Evolutionary conservation across 108 stramenopile species (phyloP), one percentile per base, ranked within the genome.

Genomic region (Thalassiosira profunda): DNA sequence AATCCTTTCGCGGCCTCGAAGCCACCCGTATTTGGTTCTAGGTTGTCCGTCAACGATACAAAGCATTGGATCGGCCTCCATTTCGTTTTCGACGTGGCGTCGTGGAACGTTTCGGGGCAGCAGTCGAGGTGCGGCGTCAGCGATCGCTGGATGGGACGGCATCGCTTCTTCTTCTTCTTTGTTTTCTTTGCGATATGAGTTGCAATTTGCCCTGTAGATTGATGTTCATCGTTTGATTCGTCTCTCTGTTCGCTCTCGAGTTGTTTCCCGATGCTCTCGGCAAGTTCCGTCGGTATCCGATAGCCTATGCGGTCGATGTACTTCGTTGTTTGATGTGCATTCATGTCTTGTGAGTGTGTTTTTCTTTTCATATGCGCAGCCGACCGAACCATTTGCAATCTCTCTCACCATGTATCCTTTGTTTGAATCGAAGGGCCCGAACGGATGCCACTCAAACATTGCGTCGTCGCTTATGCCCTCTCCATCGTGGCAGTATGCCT

Each of bases 51-150:
- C 2, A 98, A 63, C 8, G 93, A 84, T 10, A 98, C 81, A 68
- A 98, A 92, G 57, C 92, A 92, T 65, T 98, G 97, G 42, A 98
- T 96, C 12, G 97, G 97, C 47, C 97, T 69, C 92, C 94, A 98
- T 44, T 93, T 95, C 49, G 63, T 71, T 40, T 84, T 76, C 35
- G 63, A 67, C 28, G 53, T 58, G 29, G 48, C 35, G 29, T 65
- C 46, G 43, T 87, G 56, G 52, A 90, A 84, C 7, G 70, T 79
- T 56, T 92, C 81, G 7, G 97, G 97, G 69, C 95, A 98, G 53
- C 93, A 95, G 60, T 98, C 97, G 59, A 98, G 85, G 78, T 98
- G 97, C 23, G 97, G 97, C 17, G 95, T 96, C 51, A 98, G 85
- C 15, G 89, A 89, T 61, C 97, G 57, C 67, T 98, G 97, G 28